Evolutionary conservation across 2,329 filamentous ascomycete species (phyloP), one percentile per base, ranked within the genome.

Genomic region (Akanthomyces muscarius): DNA sequence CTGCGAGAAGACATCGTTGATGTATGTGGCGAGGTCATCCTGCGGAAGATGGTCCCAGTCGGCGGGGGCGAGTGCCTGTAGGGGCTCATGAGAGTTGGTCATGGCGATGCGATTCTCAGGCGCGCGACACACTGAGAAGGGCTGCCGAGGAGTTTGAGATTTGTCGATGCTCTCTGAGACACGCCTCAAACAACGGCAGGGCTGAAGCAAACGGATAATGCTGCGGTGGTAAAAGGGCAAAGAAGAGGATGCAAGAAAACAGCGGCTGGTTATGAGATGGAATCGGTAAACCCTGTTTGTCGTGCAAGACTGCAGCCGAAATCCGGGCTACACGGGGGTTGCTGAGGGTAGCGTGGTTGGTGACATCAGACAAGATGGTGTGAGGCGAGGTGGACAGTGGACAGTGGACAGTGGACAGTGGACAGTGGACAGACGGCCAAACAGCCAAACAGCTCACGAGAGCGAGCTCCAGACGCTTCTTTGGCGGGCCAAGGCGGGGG

Each of bases 1-100:
- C 65, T 89, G 82, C 33, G 77, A 77, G 72, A 94, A 90, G 64
- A 89, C 85, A 48, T 81, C 76, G 63, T 77, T 70, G 48, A 89
- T 74, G 71, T 86, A 87, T 8, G 77, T 69, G 23, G 80, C 76
- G 47, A 88, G 80, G 63, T 81, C 76, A 53, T 84, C 76, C 28
- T 76, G 72, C 66, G 76, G 69, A 59, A 79, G 67, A 67, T 76
- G 74, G 41, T 79, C 73, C 81, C 84, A 88, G 51, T 83, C 76
- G 64, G 82, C 76, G 13, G 86, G 84, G 41, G 78, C 78, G 45
- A 90, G 80, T 42, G 79, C 78, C 71, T 80, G 78, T 59, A 89
- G 77, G 11, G 86, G 83, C 64, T 85, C 80, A 68, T 89, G 85
- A 62, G 88, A 79, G 63, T 76, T 76, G 47, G 80, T 76, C 85